Base-by-base conservation (phyloP, 768 basidiomycete species). In the Cubamyces lactineus region DNA sequence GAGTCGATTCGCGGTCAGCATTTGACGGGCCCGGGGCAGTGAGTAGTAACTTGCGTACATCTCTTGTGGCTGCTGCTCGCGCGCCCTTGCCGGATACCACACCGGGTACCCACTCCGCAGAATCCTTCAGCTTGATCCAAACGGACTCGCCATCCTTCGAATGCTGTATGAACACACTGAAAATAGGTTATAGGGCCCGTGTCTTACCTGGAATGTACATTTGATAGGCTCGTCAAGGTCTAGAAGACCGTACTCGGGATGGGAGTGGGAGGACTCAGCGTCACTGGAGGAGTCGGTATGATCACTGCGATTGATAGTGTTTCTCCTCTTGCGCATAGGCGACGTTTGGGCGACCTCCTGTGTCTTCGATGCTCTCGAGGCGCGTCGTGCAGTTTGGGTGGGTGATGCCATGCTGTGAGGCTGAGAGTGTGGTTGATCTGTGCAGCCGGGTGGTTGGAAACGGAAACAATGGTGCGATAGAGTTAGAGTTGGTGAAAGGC, bases 51-150 rank as follows among this genome's bases (percentile, higher is more conserved):
- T 76, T 71, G n/a, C n/a, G n/a, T 70, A 85, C 85, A 69, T 75
- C 71, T 69, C 81, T 77, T 5, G 82, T 84, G 57, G 65, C 74
- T 16, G 82, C 83, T 59, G 74, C 73, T 56, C 79, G 78, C 55
- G 78, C 78, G 41, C 74, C 75, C 48, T 75, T 76, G 30, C 82
- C 76, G 26, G 78, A 75, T 13, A 86, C 77, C 55, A 71, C 76
- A n/a, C 85, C 86, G 4, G 56, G 69, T 62, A 76, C 74, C 85
- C 85, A 86, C 47, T 80, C 77, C n/a, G 79, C 79, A 9, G 57
- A 50, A 34, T 80, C 76, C 34, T 74, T 71, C 4, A 79, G 82
- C 57, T 76, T 78, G 16, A 86, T 70, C 86, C 85, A 86, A 26
- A 84, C 86, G 17, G 28, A 42, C 45, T 86, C 80, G 23, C 79